phyloP scores from a whole-genome alignment of 1,139 yeast genomes.

The Debaryomyces psychrophilus region DNA sequence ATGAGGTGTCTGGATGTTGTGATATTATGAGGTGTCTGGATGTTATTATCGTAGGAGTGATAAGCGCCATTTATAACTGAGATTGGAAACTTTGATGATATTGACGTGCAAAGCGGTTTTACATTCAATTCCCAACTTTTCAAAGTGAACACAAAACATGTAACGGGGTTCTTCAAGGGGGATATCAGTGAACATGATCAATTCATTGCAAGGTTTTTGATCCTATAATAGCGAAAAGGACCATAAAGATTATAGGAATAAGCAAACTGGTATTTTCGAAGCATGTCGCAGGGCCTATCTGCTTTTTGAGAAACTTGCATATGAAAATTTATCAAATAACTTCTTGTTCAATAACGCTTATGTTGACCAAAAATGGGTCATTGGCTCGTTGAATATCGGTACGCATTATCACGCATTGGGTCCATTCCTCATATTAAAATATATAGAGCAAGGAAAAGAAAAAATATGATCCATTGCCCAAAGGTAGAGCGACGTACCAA shows the following conservation, averaged over 20 bases:
- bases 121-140: constrained; percentile 1
- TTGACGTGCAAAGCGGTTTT: constrained; percentile 4
- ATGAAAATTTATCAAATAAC: not conserved
- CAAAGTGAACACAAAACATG: not conserved
- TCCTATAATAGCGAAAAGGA: constrained; percentile 1
- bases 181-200: not conserved
- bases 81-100: constrained; percentile 17
- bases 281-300: constrained; percentile 1
- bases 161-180: not conserved
- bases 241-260: not conserved
- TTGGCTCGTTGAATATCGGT: constrained; percentile 5
- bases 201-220: constrained; percentile 5
- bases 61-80: constrained; percentile 42
- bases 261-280: not conserved
- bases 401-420: constrained; percentile 6
- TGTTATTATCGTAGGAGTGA: constrained; percentile 51
- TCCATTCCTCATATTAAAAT: constrained; percentile 2
- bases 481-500: constrained; percentile 2
- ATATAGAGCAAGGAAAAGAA: not conserved
- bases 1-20: no score
- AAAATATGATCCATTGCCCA: not conserved
- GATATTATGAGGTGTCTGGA: no score
- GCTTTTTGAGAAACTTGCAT: not conserved
- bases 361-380: not conserved
- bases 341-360: constrained; percentile 1